phyloP scores from a whole-genome alignment of 192 early-diverging fungal genomes.

The Pilobolus umbonatus region DNA sequence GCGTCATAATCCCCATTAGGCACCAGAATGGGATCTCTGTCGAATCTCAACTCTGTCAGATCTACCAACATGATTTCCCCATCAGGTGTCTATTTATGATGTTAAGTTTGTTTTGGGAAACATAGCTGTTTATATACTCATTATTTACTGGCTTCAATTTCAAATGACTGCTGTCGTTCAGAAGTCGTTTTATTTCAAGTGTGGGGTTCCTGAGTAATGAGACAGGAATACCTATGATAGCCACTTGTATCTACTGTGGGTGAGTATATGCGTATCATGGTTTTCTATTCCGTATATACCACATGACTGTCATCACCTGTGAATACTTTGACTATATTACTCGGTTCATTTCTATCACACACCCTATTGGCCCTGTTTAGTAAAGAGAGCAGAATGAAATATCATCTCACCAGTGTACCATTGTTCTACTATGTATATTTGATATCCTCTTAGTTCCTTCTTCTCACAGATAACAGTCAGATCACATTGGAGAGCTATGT shows the following conservation, averaged over 20 bases:
- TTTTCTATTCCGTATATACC: constrained; percentile 16
- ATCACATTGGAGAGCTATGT: constrained; percentile 23
- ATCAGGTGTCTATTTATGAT: constrained; percentile 33
- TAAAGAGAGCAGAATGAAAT: neutral
- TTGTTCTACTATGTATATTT: constrained; percentile 46
- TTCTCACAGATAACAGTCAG: constrained; percentile 22
- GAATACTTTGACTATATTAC: constrained; percentile 42
- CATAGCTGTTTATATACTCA: neutral
- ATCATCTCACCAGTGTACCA: constrained; percentile 22
- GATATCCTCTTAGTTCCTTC: constrained; percentile 34
- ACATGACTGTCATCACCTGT: constrained; percentile 36
- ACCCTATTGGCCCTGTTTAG: constrained; percentile 25
- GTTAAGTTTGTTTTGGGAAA: neutral
- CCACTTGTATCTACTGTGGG: constrained; percentile 31
- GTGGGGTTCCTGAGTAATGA: constrained; percentile 28
- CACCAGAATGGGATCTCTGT: constrained; percentile 46
- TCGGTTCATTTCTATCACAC: constrained; percentile 32
- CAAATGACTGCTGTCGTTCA: constrained; percentile 20
- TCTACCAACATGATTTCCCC: constrained; percentile 46
- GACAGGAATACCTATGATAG: constrained; percentile 29
- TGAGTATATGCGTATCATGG: neutral
- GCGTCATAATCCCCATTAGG: constrained; percentile 47
- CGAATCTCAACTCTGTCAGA: constrained; percentile 39
- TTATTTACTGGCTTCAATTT: constrained; percentile 35
- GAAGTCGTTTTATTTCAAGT: constrained; percentile 23